Percentiles rank a stretch among this genome's conserved stretches.
Evolutionary conservation across 176 grass and related monocot genomes (phyloP).

Genomic region (Ampelocalamus luodianensis): DNA sequence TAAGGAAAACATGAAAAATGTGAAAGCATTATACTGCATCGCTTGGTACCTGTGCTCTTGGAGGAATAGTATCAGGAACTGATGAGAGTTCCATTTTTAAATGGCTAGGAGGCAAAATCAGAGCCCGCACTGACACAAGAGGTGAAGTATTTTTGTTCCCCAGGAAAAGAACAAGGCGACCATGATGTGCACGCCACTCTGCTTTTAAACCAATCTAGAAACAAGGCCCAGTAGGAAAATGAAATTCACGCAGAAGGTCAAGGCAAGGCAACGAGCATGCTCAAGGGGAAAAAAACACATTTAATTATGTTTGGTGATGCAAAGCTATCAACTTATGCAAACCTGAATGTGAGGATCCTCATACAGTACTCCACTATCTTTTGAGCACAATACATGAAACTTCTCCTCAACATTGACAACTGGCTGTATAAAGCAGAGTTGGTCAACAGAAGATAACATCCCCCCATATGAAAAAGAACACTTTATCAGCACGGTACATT

Average conservation of each 20-base stretch:
- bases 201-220: conserved; percentile 95
- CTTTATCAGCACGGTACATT: conserved; percentile 1
- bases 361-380: conserved; percentile 96
- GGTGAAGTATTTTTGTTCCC: conserved; percentile 95
- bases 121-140: conserved; percentile 63
- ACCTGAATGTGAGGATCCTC: conserved; percentile 98
- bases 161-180: conserved; percentile 88
- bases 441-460: conserved; percentile 30
- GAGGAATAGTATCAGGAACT: conserved; percentile 92
- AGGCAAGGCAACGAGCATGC: conserved; percentile 1
- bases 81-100: conserved; percentile 85
- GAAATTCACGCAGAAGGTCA: not conserved
- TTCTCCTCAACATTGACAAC: conserved; percentile 78
- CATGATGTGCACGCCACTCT: conserved; percentile 91
- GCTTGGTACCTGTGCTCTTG: conserved; percentile 86
- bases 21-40: conserved; percentile 24
- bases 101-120: conserved; percentile 86
- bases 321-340: conserved; percentile 28
- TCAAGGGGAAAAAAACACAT: not conserved
- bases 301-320: not conserved
- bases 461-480: not conserved
- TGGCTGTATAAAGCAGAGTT: conserved; percentile 65
- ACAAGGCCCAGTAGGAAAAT: conserved; percentile 29
- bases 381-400: conserved; percentile 82
- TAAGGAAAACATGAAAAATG: conserved; percentile 9